Base-by-base conservation (phyloP, 2,329 filamentous ascomycete genomes). In the Colletotrichum horii region DNA sequence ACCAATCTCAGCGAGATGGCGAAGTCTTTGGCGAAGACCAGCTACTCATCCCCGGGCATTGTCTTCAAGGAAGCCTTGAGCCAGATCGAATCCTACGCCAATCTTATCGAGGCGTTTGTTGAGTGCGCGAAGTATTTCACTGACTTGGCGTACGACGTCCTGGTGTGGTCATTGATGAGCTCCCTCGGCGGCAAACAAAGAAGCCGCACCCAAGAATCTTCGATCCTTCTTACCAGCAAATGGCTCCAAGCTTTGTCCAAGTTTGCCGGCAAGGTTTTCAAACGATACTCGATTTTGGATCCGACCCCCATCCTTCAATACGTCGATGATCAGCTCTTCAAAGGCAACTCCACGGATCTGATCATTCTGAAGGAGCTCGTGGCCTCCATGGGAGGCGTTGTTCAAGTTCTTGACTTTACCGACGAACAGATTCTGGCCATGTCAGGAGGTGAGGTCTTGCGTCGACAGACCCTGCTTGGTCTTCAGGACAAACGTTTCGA, bases 81-180 rank as follows among this genome's bases (percentile, higher is more conserved):
- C 77, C 96, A 98, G 83, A 95, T 98, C 75, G 96, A 99, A 84
- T 93, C 94, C 0, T 99, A 99, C 83, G 94, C 94, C 82, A 99
- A 98, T 82, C 90, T 99, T 76, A 98, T 98, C 72, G 95, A 98
- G 77, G 95, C 95, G 7, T 95, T 99, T 76, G 96, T 98, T 16
- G 96, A 98, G 82, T 98, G 96, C 81, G 96, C 95, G 52, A 94
- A 95, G 80, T 98, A 98, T 83, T 98, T 98, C 79, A 98, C 96
- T 2, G 93, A 95, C 70, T 87, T 99, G 48, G 96, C 95, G 1
- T 98, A 98, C 82, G 97, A 99, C 83, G 95, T 98, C 36, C 88
- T 99, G 60, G 94, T 95, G 5, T 99, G 96, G 96, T 95, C 95
- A 24, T 88, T 99, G 60, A 92, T 99, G 84, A 97, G 93, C 81